Evolutionary conservation across 352 stramenopile genomes (phyloP), one percentile per base, ranked within the genome.

Genomic region (Phytophthora pluvialis): DNA sequence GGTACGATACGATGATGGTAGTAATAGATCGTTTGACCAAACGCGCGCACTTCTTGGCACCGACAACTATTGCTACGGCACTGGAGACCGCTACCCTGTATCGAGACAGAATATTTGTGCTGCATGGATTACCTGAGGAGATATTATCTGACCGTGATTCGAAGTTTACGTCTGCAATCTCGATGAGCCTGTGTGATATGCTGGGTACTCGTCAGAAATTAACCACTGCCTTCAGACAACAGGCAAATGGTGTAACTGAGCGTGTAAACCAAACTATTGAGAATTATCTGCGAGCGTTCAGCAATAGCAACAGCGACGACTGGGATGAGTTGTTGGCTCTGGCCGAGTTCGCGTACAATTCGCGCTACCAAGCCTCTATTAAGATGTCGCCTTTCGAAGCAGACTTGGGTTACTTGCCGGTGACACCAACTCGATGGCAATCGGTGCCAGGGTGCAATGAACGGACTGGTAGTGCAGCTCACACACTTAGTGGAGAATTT

Each of bases 71-170:
- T 36, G 55, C 55, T 29, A 48, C 42, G 8, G 18, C 55, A 13
- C n/a, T 48, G 3, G 29, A 44, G 4, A 66, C 29, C 12, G 49
- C 1, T 21, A 21, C 21, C 1, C 21, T 21, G 21, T 21, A 21
- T 21, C 21, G 21, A 21, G 39, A 57, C 21, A 29, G 51, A n/a
- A 13, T 57, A 10, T 57, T 71, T 28, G n/a, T 39, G 15, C 18
- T 46, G 0, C 58, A 67, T 21, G 49, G 60, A 13, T 5, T 70
- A 3, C 53, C 52, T 0, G 7, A 12, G 5, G 60, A 67, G 3
- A 36, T 74, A 21, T 21, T 70, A 12, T 74, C 66, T 0, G 60
- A 74, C n/a, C n/a, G 39, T 12, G 59, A 73, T 28, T 70, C 62
- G 21, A 21, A 21, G 21, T 21, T 21, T 42, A 60, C 51, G n/a